Evolutionary conservation across 2,329 filamentous ascomycete species (phyloP).

Genomic region (Pseudogymnoascus sp.): DNA sequence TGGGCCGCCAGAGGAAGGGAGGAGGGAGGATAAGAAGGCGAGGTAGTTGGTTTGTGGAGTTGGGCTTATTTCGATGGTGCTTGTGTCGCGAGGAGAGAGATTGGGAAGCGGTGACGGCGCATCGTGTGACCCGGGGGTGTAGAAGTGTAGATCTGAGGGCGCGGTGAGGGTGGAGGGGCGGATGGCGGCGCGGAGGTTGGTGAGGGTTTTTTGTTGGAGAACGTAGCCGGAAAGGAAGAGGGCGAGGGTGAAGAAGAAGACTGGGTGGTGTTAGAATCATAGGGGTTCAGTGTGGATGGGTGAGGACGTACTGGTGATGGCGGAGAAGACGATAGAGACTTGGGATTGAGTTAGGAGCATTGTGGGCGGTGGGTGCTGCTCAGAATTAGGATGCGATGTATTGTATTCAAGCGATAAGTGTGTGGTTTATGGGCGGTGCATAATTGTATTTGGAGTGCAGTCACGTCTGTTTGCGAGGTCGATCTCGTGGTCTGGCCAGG

Average conservation of each 20-base stretch:
- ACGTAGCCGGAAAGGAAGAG: conserved; percentile 84
- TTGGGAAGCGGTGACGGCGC: conserved; percentile 23
- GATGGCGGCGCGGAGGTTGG: conserved; percentile 67
- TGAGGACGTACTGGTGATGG: conserved; percentile 47
- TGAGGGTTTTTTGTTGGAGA: conserved; percentile 78
- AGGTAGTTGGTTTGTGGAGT: conserved; percentile 30
- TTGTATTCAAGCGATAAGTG: background rate
- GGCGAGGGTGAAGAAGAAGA: conserved; percentile 68
- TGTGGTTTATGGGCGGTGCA: background rate
- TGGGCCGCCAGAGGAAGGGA: background rate
- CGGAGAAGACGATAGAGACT: conserved; percentile 60
- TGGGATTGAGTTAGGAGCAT: conserved; percentile 58
- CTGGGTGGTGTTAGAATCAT: conserved; percentile 31
- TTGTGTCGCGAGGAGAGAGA: conserved; percentile 1
- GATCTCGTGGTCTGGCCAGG: background rate
- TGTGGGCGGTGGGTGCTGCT: conserved; percentile 14
- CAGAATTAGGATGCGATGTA: background rate
- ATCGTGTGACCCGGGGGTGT: conserved; percentile 29
- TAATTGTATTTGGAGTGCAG: background rate
- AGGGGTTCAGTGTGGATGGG: conserved; percentile 10
- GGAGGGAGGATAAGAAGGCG: background rate
- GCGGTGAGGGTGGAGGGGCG: conserved; percentile 43
- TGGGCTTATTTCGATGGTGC: conserved; percentile 37
- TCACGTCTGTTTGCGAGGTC: background rate
- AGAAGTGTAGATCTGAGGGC: conserved; percentile 67